Conservation (phyloP, 2,329 filamentous ascomycete genomes). For the Paraphoma chrysanthemicola region DNA sequence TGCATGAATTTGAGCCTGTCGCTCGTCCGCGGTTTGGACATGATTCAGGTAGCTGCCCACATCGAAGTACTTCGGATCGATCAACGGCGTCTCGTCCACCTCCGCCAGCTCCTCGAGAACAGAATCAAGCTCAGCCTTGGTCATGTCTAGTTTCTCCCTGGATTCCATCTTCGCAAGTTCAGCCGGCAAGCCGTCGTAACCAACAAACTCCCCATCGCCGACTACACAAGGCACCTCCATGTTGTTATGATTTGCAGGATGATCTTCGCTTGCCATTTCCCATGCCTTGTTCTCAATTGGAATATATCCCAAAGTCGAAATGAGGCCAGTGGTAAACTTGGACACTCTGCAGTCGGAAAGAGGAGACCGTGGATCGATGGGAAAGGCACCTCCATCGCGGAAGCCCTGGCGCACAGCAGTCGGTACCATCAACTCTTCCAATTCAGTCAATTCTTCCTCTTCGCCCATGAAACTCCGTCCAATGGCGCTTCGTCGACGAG, state of each 20-base stretch:
- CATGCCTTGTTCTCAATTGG: not conserved
- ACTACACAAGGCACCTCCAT: not conserved
- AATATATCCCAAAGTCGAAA: not conserved
- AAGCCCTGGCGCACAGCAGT: not conserved
- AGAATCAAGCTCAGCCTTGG: not conserved
- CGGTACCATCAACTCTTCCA: slow-evolving; percentile 1
- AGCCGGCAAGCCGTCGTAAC: not conserved
- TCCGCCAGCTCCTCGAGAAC: not conserved
- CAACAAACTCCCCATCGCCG: not conserved
- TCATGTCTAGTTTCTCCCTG: not conserved
- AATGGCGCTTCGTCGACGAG: not conserved
- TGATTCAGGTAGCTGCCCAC: slow-evolving; percentile 5
- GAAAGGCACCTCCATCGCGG: not conserved
- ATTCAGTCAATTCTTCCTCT: not conserved
- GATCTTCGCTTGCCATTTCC: not conserved
- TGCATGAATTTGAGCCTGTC: not conserved
- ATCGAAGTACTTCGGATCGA: slow-evolving; percentile 8
- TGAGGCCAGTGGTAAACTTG: not conserved
- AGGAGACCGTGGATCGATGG: not conserved
- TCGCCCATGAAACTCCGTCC: not conserved
- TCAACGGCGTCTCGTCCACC: not conserved
- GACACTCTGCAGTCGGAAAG: not conserved
- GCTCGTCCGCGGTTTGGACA: not conserved
- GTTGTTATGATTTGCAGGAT: not conserved
- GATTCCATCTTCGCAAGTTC: not conserved